These are phyloP conservation scores for Liquidambar formosana DNA, from an alignment of 164 flowering plant genomes.

Conservation along the genomic window DNA sequence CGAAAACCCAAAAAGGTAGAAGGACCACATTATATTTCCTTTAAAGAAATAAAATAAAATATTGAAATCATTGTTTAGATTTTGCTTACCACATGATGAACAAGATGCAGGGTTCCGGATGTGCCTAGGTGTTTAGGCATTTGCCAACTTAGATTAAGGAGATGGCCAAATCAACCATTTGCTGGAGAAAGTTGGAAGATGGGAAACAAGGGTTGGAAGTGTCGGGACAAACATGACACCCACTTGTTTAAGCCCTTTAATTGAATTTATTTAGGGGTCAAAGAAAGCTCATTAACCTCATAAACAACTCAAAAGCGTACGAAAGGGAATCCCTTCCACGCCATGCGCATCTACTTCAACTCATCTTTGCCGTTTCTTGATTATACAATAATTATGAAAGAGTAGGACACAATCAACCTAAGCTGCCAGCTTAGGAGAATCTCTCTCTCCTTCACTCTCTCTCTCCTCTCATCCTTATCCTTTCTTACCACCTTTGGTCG, in stretches of 20 bases:
- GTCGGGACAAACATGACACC: constrained; percentile 60
- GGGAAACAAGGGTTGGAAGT: constrained; percentile 43
- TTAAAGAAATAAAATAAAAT: background rate
- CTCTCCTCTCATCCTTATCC: constrained; percentile 42
- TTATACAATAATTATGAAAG: constrained; percentile 9
- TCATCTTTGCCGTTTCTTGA: background rate
- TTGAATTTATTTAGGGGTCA: background rate
- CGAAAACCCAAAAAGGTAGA: too few species aligned
- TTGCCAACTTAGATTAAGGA: constrained; percentile 6
- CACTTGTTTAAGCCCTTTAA: constrained; percentile 19
- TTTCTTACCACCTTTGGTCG: constrained; percentile 13
- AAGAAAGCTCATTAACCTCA: constrained; percentile 1
- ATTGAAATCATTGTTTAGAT: background rate
- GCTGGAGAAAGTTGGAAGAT: constrained; percentile 46
- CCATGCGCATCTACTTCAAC: constrained; percentile 38
- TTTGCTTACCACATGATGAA: background rate
- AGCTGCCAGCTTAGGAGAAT: constrained; percentile 19
- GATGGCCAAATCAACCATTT: too few species aligned
- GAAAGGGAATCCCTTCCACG: constrained; percentile 27
- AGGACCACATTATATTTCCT: constrained; percentile 10
- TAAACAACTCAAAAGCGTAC: constrained; percentile 27
- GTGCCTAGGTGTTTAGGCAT: constrained; percentile 11
- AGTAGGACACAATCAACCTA: constrained; percentile 18
- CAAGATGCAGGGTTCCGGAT: too few species aligned
- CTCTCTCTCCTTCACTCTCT: constrained; percentile 16